These are phyloP conservation scores for Aquilaria sinensis DNA, from an alignment of 345 rosid genomes.

Conservation along the genomic window DNA sequence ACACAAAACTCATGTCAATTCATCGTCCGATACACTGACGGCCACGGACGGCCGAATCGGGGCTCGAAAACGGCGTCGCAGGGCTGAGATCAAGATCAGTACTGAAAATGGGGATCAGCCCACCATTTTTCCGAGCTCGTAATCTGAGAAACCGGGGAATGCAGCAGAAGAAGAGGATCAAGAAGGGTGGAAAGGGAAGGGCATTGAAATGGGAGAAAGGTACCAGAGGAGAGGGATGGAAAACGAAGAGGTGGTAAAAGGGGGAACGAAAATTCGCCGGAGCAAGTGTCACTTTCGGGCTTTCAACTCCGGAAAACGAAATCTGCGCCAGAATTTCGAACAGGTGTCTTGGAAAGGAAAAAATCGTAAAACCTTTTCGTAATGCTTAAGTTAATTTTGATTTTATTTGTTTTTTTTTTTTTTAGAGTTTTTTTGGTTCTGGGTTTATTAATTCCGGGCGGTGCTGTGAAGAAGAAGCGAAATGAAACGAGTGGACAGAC, in stretches of 20 bases:
- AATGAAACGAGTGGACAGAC: not conserved
- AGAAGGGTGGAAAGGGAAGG: not conserved
- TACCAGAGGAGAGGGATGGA: not conserved
- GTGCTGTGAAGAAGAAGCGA: not conserved
- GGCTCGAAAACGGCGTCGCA: conserved; percentile 7
- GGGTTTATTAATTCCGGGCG: not conserved
- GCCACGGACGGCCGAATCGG: not conserved
- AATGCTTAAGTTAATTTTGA: conserved; percentile 10
- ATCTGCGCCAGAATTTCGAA: conserved; percentile 15
- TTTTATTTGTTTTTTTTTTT: no score
- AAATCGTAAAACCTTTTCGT: not conserved
- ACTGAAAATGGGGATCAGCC: not conserved
- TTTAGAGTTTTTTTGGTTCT: no score
- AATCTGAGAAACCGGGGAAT: conserved; percentile 1
- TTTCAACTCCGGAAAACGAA: conserved; percentile 12
- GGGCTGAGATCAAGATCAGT: not conserved
- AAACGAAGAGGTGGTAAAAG: not conserved
- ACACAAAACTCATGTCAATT: not conserved
- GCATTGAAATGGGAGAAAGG: not conserved
- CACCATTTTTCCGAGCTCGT: conserved; percentile 5
- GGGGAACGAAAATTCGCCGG: not conserved
- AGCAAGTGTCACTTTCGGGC: conserved; percentile 3
- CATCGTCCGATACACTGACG: not conserved
- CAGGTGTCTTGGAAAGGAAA: not conserved
- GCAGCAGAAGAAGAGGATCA: not conserved